Evolutionary conservation across 768 basidiomycete species (phyloP).

Genomic region (Boletus speciosus): DNA sequence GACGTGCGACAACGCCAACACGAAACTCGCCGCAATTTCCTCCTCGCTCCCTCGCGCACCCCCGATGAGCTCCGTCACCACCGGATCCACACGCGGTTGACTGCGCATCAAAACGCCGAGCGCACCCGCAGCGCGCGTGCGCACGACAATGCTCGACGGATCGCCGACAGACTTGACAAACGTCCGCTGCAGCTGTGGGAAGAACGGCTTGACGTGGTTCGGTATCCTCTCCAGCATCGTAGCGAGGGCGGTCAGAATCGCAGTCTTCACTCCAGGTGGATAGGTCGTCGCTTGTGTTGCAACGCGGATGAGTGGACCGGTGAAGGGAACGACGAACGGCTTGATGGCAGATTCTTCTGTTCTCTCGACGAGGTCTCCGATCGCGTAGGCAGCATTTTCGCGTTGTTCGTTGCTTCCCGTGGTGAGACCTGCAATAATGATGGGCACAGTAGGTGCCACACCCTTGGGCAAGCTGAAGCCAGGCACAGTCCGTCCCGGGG

Average conservation of each 20-base stretch:
- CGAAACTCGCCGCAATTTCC: slow-evolving; percentile 69
- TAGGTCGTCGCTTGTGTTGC: slow-evolving; percentile 87
- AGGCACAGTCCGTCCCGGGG: slow-evolving; percentile 71
- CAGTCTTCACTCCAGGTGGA: slow-evolving; percentile 90
- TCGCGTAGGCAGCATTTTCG: slow-evolving; percentile 93
- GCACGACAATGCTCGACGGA: slow-evolving; percentile 69
- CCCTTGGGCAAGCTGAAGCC: slow-evolving; percentile 88
- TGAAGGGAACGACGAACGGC: slow-evolving; percentile 92
- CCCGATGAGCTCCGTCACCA: slow-evolving; percentile 82
- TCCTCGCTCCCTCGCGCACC: slow-evolving; percentile 62
- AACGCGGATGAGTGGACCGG: slow-evolving; percentile 92
- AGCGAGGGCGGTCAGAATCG: slow-evolving; percentile 81
- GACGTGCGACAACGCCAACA: slow-evolving; percentile 74
- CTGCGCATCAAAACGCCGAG: slow-evolving; percentile 88
- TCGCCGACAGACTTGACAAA: slow-evolving; percentile 93
- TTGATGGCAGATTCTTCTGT: slow-evolving; percentile 87
- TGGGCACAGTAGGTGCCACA: slow-evolving; percentile 75
- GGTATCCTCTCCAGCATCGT: slow-evolving; percentile 86
- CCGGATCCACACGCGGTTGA: slow-evolving; percentile 87
- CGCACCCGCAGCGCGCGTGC: slow-evolving; percentile 78
- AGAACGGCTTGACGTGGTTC: slow-evolving; percentile 92
- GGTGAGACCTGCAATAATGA: slow-evolving; percentile 89
- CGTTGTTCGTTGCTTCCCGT: slow-evolving; percentile 92
- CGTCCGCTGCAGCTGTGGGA: slow-evolving; percentile 94
- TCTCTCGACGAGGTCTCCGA: slow-evolving; percentile 90